A percentile compares a stretch with the other conserved stretches of the same genome.
Evolutionary conservation across 163 green algal species (phyloP).

Genomic region (Scenedesmus sp.): DNA sequence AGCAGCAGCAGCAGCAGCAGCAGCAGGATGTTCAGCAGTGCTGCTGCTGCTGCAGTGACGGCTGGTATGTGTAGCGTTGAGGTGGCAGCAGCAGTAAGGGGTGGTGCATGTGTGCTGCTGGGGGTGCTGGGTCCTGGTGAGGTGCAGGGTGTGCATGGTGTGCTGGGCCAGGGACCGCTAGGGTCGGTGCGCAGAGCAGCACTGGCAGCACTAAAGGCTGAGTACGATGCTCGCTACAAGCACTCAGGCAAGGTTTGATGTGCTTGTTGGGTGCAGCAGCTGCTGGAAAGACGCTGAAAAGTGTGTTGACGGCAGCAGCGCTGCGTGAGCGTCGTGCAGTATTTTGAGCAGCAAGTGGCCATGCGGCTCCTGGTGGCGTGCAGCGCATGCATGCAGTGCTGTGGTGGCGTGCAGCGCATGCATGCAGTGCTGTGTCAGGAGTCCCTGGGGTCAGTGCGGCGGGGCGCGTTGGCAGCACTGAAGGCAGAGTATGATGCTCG

Average conservation of each 20-base stretch:
- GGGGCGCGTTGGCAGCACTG: constrained; percentile 18
- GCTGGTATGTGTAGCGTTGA: neutral
- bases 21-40: neutral
- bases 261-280: neutral
- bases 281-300: too few relatives aligned
- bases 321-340: neutral
- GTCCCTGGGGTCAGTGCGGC: neutral
- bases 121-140: constrained; percentile 17
- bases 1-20: constrained; percentile 14
- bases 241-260: constrained; percentile 38
- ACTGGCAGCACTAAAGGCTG: constrained; percentile 6
- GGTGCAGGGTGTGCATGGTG: constrained; percentile 18
- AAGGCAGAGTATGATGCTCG: constrained; percentile 27
- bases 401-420: neutral
- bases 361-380: neutral
- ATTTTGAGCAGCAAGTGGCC: neutral
- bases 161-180: constrained; percentile 23
- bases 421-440: constrained; percentile 12
- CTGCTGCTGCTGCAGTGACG: neutral
- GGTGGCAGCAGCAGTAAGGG: neutral
- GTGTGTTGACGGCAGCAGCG: too few relatives aligned
- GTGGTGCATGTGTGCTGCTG: constrained; percentile 40
- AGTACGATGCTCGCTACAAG: constrained; percentile 34
- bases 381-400: neutral
- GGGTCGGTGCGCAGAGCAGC: neutral